phyloP scores from a whole-genome alignment of 257 asterid genomes.

The Mentha longifolia region DNA sequence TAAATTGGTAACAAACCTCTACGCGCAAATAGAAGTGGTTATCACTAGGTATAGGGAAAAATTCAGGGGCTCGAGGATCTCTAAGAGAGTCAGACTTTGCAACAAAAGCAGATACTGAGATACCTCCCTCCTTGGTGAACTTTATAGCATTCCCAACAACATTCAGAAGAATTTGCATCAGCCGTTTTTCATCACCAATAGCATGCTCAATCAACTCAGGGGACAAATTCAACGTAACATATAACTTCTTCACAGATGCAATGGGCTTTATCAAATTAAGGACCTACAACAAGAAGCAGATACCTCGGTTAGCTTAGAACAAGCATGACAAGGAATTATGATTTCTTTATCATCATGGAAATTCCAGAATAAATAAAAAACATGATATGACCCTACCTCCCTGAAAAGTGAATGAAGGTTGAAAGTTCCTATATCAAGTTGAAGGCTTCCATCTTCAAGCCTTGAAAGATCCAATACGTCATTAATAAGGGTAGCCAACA shows the following conservation, averaged over 20 bases:
- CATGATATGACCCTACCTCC: slow-evolving; percentile 56
- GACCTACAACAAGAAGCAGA: slow-evolving; percentile 54
- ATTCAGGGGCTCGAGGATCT: slow-evolving; percentile 83
- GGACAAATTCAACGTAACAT: slow-evolving; percentile 65
- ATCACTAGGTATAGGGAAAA: slow-evolving; percentile 73
- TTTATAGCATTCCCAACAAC: slow-evolving; percentile 96
- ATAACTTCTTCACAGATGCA: slow-evolving; percentile 82
- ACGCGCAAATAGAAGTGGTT: slow-evolving; percentile 83
- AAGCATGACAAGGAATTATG: slow-evolving; percentile 16
- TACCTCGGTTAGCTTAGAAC: slow-evolving; percentile 33
- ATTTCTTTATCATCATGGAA: not conserved
- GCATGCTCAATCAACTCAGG: slow-evolving; percentile 82
- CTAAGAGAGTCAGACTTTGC: slow-evolving; percentile 79
- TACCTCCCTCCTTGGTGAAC: slow-evolving; percentile 89
- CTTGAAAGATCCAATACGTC: slow-evolving; percentile 98
- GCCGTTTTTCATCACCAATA: slow-evolving; percentile 89
- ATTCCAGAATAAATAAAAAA: slow-evolving; percentile 6
- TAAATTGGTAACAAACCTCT: slow-evolving; percentile 61
- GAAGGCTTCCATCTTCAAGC: slow-evolving; percentile 97
- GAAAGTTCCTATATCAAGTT: slow-evolving; percentile 75
- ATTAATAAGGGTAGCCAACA: slow-evolving; percentile 90
- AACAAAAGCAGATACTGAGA: slow-evolving; percentile 71
- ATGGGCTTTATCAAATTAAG: slow-evolving; percentile 82
- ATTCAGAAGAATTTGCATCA: slow-evolving; percentile 85
- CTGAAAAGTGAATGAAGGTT: slow-evolving; percentile 82